phyloP scores from a whole-genome alignment of 23 red algal genomes.

The Pyropia haitanensis region DNA sequence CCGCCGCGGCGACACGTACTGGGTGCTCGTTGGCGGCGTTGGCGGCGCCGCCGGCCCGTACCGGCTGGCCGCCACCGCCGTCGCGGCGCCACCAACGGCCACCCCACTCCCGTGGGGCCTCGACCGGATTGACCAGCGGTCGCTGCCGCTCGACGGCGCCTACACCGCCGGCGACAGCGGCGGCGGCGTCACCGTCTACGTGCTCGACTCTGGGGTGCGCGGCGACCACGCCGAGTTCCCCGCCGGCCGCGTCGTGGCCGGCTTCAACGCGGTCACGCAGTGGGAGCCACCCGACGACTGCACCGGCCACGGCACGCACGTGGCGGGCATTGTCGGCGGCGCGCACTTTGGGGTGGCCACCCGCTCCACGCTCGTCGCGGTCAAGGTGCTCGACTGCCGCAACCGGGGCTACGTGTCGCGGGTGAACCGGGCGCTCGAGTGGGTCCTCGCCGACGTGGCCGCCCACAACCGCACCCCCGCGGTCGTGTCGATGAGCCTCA shows the following conservation, averaged over 20 bases:
- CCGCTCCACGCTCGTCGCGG: slow-evolving; percentile 19
- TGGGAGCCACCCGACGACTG: slow-evolving; percentile 35
- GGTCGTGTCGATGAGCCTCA: slow-evolving; percentile 23
- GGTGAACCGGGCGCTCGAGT: slow-evolving; percentile 23
- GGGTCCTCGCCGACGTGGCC: slow-evolving; percentile 16
- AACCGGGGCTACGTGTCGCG: slow-evolving; percentile 16
- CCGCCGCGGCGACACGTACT: slow-evolving; percentile 5
- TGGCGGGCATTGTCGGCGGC: slow-evolving; percentile 38
- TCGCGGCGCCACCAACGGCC: slow-evolving; percentile 4
- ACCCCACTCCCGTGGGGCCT: slow-evolving; percentile 42
- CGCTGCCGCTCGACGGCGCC: slow-evolving; percentile 27
- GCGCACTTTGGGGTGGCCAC: slow-evolving; percentile 41
- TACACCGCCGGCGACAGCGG: slow-evolving; percentile 24
- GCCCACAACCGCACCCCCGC: slow-evolving; percentile 7
- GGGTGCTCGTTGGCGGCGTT: slow-evolving; percentile 30
- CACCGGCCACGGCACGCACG: slow-evolving; percentile 74
- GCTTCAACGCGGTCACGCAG: slow-evolving; percentile 42
- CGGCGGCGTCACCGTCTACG: slow-evolving; percentile 40
- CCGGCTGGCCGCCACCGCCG: slow-evolving; percentile 17
- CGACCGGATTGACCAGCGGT: slow-evolving; percentile 64
- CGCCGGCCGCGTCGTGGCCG: slow-evolving; percentile 21
- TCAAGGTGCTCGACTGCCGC: slow-evolving; percentile 35
- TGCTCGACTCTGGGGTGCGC: slow-evolving; percentile 59
- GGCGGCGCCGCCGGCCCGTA: slow-evolving; percentile 10
- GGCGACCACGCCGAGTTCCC: slow-evolving; percentile 42